Conservation (phyloP, 2,329 filamentous ascomycete genomes). For the Colletotrichum tropicicola region DNA sequence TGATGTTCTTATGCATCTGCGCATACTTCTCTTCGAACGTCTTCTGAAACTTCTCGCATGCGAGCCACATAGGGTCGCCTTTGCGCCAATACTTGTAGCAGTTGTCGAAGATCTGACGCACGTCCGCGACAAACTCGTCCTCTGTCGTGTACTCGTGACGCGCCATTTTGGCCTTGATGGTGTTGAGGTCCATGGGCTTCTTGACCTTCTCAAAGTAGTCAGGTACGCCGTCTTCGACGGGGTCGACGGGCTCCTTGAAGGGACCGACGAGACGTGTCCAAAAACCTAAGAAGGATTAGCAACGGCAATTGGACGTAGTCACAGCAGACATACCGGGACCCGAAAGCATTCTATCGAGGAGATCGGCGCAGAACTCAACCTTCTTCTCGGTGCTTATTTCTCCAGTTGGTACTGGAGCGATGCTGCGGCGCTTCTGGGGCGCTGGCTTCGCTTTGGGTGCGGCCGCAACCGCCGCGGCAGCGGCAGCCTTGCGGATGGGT, state of each 20-base stretch:
- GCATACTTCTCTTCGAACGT: slow-evolving; percentile 67
- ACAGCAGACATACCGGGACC: slow-evolving; percentile 60
- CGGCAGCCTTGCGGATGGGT: slow-evolving; percentile 37
- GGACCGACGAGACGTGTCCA: slow-evolving; percentile 73
- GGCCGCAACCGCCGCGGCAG: slow-evolving; percentile 20
- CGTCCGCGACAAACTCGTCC: slow-evolving; percentile 64
- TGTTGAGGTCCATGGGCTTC: slow-evolving; percentile 69
- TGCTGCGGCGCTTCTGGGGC: slow-evolving; percentile 44
- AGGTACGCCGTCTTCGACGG: slow-evolving; percentile 63
- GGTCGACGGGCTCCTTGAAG: slow-evolving; percentile 68
- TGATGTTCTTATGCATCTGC: slow-evolving; percentile 68
- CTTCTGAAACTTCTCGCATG: slow-evolving; percentile 66
- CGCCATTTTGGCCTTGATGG: slow-evolving; percentile 70
- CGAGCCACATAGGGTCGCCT: slow-evolving; percentile 61
- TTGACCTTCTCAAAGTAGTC: slow-evolving; percentile 70
- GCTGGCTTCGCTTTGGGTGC: slow-evolving; percentile 42
- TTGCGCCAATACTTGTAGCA: slow-evolving; percentile 71
- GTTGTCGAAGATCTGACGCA: slow-evolving; percentile 70
- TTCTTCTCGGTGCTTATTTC: slow-evolving; percentile 44
- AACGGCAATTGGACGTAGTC: background rate
- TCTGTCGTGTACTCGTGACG: slow-evolving; percentile 58
- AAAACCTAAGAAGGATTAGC: slow-evolving; percentile 55
- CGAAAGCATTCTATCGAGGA: slow-evolving; percentile 68
- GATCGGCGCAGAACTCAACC: slow-evolving; percentile 65
- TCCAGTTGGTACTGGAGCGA: slow-evolving; percentile 35